Percentiles rank a stretch among this genome's conserved stretches.
Evolutionary conservation across 2,329 filamentous ascomycete genomes (phyloP).

Genomic region (Venturia effusa): DNA sequence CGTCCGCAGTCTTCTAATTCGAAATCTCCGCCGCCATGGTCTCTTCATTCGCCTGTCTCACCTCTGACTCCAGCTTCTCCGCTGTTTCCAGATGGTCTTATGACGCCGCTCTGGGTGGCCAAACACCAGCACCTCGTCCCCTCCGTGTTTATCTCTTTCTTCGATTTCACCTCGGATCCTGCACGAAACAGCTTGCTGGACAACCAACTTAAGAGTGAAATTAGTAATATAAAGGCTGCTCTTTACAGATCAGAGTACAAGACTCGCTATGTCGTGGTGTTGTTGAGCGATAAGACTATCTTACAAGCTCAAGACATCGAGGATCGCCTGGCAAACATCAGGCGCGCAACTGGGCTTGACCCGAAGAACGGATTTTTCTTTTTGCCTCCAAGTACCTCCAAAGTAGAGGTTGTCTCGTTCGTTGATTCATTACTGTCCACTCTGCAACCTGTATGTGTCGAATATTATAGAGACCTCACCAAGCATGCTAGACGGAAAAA

Average conservation of each 20-base stretch:
- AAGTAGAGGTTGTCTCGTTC: constrained; percentile 61
- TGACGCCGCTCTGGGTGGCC: constrained; percentile 70
- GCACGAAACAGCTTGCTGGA: constrained; percentile 70
- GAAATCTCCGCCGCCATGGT: constrained; percentile 38
- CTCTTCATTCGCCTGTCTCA: constrained; percentile 85
- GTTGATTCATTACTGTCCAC: constrained; percentile 61
- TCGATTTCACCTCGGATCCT: constrained; percentile 60
- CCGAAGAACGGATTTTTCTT: constrained; percentile 73
- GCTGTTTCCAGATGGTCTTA: constrained; percentile 80
- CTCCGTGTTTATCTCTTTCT: constrained; percentile 71
- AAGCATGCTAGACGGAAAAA: constrained; percentile 86
- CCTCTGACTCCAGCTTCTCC: constrained; percentile 74
- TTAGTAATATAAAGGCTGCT: constrained; percentile 62
- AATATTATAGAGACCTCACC: constrained; percentile 92
- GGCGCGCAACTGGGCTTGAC: constrained; percentile 69
- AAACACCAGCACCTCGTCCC: constrained; percentile 85
- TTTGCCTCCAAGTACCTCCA: constrained; percentile 61
- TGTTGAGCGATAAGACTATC: constrained; percentile 61
- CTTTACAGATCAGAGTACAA: constrained; percentile 65
- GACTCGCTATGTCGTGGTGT: constrained; percentile 63
- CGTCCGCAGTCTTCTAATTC: constrained; percentile 22
- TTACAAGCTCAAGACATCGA: constrained; percentile 51
- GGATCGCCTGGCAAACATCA: constrained; percentile 68
- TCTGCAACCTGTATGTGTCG: constrained; percentile 63
- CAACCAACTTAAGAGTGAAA: constrained; percentile 78